These are phyloP conservation scores for Blastobotrys peoriensis DNA, from an alignment of 805 yeast species.

Conservation along the genomic window DNA sequence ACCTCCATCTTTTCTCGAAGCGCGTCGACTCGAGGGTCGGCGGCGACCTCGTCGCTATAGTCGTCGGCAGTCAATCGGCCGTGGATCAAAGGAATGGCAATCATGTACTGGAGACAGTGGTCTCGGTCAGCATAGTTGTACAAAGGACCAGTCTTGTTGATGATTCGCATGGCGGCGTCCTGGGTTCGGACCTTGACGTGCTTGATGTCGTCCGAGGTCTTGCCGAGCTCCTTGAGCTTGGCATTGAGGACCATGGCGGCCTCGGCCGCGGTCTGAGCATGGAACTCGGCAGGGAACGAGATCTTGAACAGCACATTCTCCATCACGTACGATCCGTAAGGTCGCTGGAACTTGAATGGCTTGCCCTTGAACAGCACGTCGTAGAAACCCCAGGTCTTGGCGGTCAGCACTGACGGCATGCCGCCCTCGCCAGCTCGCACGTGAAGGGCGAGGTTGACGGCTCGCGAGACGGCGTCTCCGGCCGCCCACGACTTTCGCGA, in stretches of 20 bases:
- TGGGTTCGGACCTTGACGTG: slow-evolving; percentile 49
- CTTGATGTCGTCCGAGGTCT: slow-evolving; percentile 43
- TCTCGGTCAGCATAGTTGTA: slow-evolving; percentile 61
- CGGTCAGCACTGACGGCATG: slow-evolving; percentile 52
- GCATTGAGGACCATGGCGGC: slow-evolving; percentile 44
- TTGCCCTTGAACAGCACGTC: slow-evolving; percentile 53
- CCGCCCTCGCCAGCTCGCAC: slow-evolving; percentile 50
- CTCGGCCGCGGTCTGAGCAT: slow-evolving; percentile 60
- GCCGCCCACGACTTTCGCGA: slow-evolving; percentile 65
- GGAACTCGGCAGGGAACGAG: slow-evolving; percentile 61
- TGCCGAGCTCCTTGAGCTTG: slow-evolving; percentile 35
- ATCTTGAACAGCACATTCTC: slow-evolving; percentile 57
- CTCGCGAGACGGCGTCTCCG: slow-evolving; percentile 56
- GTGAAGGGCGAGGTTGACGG: slow-evolving; percentile 48
- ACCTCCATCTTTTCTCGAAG: slow-evolving; percentile 51
- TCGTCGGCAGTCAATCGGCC: slow-evolving; percentile 56
- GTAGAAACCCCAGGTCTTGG: slow-evolving; percentile 58
- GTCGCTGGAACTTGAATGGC: slow-evolving; percentile 48
- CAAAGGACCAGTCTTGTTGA: slow-evolving; percentile 54
- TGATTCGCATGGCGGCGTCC: slow-evolving; percentile 55
- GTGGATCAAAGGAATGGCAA: slow-evolving; percentile 48
- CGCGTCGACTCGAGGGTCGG: slow-evolving; percentile 46
- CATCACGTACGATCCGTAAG: slow-evolving; percentile 54
- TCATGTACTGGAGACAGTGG: slow-evolving; percentile 61
- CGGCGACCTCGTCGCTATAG: slow-evolving; percentile 46